Base-by-base conservation (phyloP, 768 basidiomycete genomes). In the Leccinum longicurvipes region DNA sequence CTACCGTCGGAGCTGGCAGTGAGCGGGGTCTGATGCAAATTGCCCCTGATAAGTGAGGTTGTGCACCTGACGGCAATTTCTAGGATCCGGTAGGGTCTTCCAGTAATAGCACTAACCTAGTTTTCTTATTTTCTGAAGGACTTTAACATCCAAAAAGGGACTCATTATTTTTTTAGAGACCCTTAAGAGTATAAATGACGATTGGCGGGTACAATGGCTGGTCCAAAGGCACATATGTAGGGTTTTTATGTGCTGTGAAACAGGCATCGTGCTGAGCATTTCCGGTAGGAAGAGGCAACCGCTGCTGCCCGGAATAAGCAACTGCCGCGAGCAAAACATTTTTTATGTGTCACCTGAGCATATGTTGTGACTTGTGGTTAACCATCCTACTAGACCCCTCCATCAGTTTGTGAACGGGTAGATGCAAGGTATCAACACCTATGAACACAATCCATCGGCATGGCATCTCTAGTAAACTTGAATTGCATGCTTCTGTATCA, bases 11-110 rank as follows among this genome's bases (percentile, higher is more conserved):
- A 50, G 86, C 85, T 15, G 89, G 77, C 21, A 89, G 91, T 44
- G 92, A 93, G 69, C 86, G 90, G 64, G 92, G 91, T 29, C 73
- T 93, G 51, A 93, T 93, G 91, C 91, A 94, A 69, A 77, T 94
- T 59, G 88, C 88, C 17, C 65, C 70, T 39, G 89, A 90, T 59
- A 94, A 93, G 71, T 94, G 91, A 63, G 77, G 65, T 45, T 80
- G 73, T 54, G 84, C 84, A 1, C 76, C 77, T 3, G 61, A 66
- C 21, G 73, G 72, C 23, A 70, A 78, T 60, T 79, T 77, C 72
- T 65, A 71, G 60, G 74, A 79, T 53, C 62, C 67, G 19, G 75
- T 76, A 57, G 24, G 72, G 17, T 32, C 14, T 27, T 11, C 29
- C 25, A 28, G 34, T 39, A 34, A 53, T 34, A n/a, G n/a, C n/a